Base-by-base conservation (phyloP, 2,329 filamentous ascomycete species). In the Colletotrichum sublineola region DNA sequence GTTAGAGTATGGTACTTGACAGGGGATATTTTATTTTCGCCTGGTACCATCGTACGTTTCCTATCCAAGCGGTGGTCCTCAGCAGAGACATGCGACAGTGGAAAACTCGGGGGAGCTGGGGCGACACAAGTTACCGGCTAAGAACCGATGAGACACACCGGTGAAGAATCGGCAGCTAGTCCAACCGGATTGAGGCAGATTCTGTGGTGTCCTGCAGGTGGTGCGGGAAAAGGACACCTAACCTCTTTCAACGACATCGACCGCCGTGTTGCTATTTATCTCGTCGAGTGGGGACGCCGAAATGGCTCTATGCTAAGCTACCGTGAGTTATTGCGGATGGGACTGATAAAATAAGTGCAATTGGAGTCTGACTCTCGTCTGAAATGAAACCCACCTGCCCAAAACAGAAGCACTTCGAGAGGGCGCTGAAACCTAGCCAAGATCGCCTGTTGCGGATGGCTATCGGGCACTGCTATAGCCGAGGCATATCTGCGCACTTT, bases 151-250 rank as follows among this genome's bases (percentile, higher is more conserved):
- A 63, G 58, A 72, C 65, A 58, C 31, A 63, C 65, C 40, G 65
- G 65, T 60, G 53, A 72, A 68, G 69, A 63, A 68, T 60, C 46
- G 65, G 69, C 40, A 33, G 53, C 65, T 68, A 72, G 46, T 36
- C 60, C 44, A 29, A 46, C 42, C 57, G 50, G 42, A 57, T 60
- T 24, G 69, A 68, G 65, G 58, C 65, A 60, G 53, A 64, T 40
- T 18, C 20, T 20, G 20, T 24, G 65, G 52, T 46, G 52, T 67
- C 50, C 65, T 61, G 65, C 65, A 50, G 65, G 50, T 46, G 60
- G 64, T 56, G 36, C 55, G 42, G 40, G 31, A 67, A 66, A 66
- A 73, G 67, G 67, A 73, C 67, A 73, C 61, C 67, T 73, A 61
- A 42, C 48, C 71, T 67, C 31, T 64, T 72, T 64, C 31, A 46